Evolutionary conservation across 345 rosid species (phyloP).

Genomic region (Linum tenue): DNA sequence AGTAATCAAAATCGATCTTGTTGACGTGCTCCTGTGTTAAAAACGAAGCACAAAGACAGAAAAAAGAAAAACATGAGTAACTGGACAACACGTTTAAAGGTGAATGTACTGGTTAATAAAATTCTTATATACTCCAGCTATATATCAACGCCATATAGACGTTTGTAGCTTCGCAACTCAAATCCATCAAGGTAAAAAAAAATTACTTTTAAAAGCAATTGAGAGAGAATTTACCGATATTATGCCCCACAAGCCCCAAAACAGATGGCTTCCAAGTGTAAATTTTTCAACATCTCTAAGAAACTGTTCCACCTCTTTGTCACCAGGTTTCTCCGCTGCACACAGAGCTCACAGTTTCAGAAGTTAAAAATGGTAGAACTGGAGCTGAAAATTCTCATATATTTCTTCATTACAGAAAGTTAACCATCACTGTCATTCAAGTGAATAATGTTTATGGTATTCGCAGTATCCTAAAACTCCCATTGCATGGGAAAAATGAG

Average conservation of each 20-base stretch:
- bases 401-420: too few relatives aligned
- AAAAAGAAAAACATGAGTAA: neutral
- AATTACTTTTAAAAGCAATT: slow-evolving; percentile 2
- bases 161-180: too few relatives aligned
- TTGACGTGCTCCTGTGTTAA: slow-evolving; percentile 20
- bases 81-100: neutral
- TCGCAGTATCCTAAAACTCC: too few relatives aligned
- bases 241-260: slow-evolving; percentile 26
- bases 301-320: slow-evolving; percentile 14
- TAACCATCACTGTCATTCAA: too few relatives aligned
- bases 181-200: neutral
- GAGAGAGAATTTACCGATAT: slow-evolving; percentile 16
- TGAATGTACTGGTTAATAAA: neutral
- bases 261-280: slow-evolving; percentile 22
- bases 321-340: slow-evolving; percentile 17
- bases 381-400: neutral
- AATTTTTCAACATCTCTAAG: slow-evolving; percentile 21
- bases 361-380: neutral
- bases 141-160: neutral
- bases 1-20: slow-evolving; percentile 23
- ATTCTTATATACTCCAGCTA: neutral
- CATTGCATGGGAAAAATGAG: neutral
- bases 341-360: neutral
- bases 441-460: too few relatives aligned
- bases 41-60: neutral